phyloP scores from a whole-genome alignment of 164 flowering plant genomes.

The Magnolia sinica region DNA sequence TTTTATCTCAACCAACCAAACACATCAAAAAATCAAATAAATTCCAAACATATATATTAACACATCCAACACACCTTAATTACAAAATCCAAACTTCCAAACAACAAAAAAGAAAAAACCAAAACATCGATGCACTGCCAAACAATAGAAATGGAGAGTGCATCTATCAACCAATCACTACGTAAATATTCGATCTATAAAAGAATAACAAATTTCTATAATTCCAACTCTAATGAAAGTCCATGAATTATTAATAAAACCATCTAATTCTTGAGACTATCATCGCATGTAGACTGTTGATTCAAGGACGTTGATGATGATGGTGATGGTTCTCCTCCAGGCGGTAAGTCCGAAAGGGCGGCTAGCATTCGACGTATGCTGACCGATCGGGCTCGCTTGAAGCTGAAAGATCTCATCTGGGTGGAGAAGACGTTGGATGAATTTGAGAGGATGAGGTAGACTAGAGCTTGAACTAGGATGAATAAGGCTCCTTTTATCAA shows the following conservation, averaged over 20 bases:
- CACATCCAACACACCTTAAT: too few species aligned
- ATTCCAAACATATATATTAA: too few species aligned
- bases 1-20: too few species aligned
- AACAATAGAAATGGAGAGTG: too few species aligned
- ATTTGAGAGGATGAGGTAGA: slow-evolving; percentile 56
- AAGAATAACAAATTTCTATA: background rate
- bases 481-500: slow-evolving; percentile 44
- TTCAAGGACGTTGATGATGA: background rate
- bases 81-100: too few species aligned
- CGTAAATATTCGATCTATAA: background rate
- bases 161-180: too few species aligned
- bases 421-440: slow-evolving; percentile 40
- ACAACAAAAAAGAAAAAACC: too few species aligned
- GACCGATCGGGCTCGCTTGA: slow-evolving; percentile 16
- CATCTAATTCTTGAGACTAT: slow-evolving; percentile 1
- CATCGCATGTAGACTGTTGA: background rate
- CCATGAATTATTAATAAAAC: background rate
- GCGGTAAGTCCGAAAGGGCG: slow-evolving; percentile 22
- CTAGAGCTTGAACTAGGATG: slow-evolving; percentile 55
- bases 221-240: background rate
- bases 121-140: too few species aligned
- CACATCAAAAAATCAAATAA: too few species aligned
- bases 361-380: slow-evolving; percentile 20
- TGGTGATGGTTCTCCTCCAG: slow-evolving; percentile 14
- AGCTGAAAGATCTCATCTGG: slow-evolving; percentile 16